These are phyloP conservation scores for Henckelia pumila DNA, from an alignment of 257 asterid species.

Conservation along the genomic window DNA sequence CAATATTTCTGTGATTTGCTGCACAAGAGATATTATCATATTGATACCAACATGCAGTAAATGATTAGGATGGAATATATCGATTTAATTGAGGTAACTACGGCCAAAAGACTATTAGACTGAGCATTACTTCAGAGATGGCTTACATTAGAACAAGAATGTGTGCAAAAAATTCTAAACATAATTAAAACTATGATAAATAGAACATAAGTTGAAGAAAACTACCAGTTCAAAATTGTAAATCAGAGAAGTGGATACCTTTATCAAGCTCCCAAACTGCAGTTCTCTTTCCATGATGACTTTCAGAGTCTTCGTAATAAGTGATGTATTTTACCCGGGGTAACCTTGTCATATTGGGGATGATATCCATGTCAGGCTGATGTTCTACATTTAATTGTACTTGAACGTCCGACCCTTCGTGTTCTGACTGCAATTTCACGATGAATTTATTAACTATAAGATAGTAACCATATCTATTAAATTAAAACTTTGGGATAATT, in stretches of 20 bases:
- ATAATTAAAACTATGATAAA: constrained; percentile 14
- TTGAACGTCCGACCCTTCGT: constrained; percentile 94
- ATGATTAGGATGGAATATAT: constrained; percentile 1
- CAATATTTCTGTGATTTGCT: constrained; percentile 97
- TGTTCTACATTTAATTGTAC: constrained; percentile 73
- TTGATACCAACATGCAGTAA: constrained; percentile 2
- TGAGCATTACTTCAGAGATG: background rate
- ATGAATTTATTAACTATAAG: constrained; percentile 18
- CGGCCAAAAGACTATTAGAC: background rate
- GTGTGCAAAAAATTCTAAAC: background rate
- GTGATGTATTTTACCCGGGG: constrained; percentile 87
- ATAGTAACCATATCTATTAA: constrained; percentile 14
- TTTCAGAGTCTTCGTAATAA: constrained; percentile 94
- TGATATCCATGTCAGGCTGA: constrained; percentile 64
- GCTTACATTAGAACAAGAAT: constrained; percentile 12
- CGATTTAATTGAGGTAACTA: background rate
- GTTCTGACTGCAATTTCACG: constrained; percentile 73
- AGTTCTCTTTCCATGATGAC: constrained; percentile 90
- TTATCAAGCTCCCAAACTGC: constrained; percentile 99
- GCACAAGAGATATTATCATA: constrained; percentile 34
- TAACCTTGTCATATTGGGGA: constrained; percentile 91
- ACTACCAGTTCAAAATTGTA: constrained; percentile 20
- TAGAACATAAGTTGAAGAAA: constrained; percentile 10
- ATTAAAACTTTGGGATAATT: background rate
- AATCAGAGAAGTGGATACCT: constrained; percentile 50